Percentiles rank a stretch among this genome's conserved stretches.
Conservation (phyloP, 441 rosid species). For the Euphorbia schlechtendalii region DNA sequence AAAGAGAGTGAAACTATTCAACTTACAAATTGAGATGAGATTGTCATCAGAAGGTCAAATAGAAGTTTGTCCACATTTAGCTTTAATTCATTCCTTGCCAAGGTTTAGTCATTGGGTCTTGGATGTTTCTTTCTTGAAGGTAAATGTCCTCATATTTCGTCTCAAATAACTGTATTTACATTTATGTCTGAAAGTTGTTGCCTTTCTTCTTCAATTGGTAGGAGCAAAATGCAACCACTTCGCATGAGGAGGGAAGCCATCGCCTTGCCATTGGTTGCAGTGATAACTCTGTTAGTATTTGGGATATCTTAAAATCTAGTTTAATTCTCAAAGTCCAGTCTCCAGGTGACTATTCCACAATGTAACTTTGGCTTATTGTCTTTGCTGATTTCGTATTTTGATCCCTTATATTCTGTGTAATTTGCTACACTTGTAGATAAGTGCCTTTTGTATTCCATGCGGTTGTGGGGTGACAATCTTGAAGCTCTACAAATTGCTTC, state of each 20-base stretch:
- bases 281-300: constrained; percentile 64
- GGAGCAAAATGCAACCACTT: constrained; percentile 28
- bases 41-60: constrained; percentile 16
- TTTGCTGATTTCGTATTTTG: not conserved
- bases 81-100: constrained; percentile 50
- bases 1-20: constrained; percentile 66
- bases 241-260: constrained; percentile 28
- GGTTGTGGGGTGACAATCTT: constrained; percentile 74
- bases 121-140: constrained; percentile 77
- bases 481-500: constrained; percentile 66
- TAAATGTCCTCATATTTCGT: constrained; percentile 7
- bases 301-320: constrained; percentile 52
- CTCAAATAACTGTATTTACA: not conserved
- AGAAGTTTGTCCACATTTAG: constrained; percentile 32
- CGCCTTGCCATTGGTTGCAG: constrained; percentile 80
- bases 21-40: constrained; percentile 26
- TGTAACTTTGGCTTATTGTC: not conserved
- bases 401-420: not conserved
- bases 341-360: constrained; percentile 45
- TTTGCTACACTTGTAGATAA: constrained; percentile 43
- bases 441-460: constrained; percentile 82
- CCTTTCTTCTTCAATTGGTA: constrained; percentile 15
- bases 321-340: constrained; percentile 58
- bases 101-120: constrained; percentile 80
- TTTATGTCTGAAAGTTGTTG: constrained; percentile 1